phyloP scores from a whole-genome alignment of 305 asterid species.

The Fraxinus velutina region DNA sequence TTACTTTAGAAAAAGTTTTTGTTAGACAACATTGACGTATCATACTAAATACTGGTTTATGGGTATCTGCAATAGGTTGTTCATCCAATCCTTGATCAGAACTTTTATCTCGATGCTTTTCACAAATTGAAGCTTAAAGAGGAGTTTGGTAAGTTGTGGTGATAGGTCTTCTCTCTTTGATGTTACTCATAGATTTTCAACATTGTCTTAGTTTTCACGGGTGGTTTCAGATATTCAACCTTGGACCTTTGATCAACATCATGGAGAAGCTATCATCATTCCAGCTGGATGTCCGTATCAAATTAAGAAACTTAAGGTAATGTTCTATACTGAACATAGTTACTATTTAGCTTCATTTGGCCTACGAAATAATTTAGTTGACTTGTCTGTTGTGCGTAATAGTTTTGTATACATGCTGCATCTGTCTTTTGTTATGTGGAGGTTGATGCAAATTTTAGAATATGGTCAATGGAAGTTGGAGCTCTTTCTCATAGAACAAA shows the following conservation, averaged over 20 bases:
- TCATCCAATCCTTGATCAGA: conserved; percentile 90
- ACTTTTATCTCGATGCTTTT: conserved; percentile 72
- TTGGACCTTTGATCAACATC: conserved; percentile 81
- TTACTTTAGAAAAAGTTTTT: conserved; percentile 6
- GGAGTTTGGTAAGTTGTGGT: conserved; percentile 69
- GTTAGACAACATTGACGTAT: conserved; percentile 1
- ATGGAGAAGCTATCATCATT: conserved; percentile 88
- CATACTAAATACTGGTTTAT: conserved; percentile 1
- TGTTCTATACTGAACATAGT: background rate
- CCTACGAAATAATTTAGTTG: background rate
- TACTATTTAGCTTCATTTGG: background rate
- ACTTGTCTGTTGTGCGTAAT: background rate
- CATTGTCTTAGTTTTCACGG: conserved; percentile 2
- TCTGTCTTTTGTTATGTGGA: background rate
- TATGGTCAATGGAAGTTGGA: background rate
- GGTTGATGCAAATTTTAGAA: conserved; percentile 1
- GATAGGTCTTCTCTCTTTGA: background rate
- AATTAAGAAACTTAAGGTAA: conserved; percentile 73
- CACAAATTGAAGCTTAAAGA: conserved; percentile 87
- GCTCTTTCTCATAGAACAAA: background rate
- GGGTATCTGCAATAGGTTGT: conserved; percentile 52
- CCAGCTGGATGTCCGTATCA: conserved; percentile 99
- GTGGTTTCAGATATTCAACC: conserved; percentile 69
- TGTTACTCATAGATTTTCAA: conserved; percentile 12
- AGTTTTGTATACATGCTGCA: conserved; percentile 1